A percentile compares a stretch with the other conserved stretches of the same genome.
Conservation (phyloP, 495 filamentous ascomycete species). For the Penicillium diatomitis region DNA sequence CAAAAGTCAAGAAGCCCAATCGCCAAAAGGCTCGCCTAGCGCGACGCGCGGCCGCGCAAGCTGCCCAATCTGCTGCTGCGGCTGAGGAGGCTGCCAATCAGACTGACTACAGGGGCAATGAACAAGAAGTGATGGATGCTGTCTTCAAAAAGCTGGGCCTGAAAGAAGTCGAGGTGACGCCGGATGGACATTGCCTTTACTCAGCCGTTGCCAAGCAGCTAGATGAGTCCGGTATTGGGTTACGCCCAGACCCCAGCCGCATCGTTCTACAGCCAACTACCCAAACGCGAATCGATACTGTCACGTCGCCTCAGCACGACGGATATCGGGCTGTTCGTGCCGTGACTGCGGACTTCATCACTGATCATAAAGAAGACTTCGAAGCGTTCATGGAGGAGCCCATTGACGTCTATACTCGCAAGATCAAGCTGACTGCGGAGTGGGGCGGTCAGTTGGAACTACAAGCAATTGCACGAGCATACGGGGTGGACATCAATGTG, state of each 20-base stretch:
- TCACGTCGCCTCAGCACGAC: constrained; percentile 32
- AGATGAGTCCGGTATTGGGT: constrained; percentile 29
- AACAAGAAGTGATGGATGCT: constrained; percentile 58
- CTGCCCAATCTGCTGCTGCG: constrained; percentile 56
- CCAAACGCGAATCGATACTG: constrained; percentile 35
- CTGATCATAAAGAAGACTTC: constrained; percentile 50
- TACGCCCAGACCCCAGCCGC: constrained; percentile 36
- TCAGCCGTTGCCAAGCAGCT: constrained; percentile 85
- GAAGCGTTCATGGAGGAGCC: constrained; percentile 74
- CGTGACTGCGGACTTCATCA: constrained; percentile 48
- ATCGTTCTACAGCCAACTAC: constrained; percentile 29
- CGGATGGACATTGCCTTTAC: constrained; percentile 96
- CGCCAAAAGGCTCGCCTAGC: constrained; percentile 86
- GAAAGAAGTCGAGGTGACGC: constrained; percentile 67
- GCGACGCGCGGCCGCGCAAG: constrained; percentile 74
- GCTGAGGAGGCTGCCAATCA: constrained; percentile 64
- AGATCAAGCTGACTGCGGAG: constrained; percentile 82
- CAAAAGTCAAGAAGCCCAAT: constrained; percentile 63
- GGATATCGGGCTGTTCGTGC: constrained; percentile 40
- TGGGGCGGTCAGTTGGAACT: constrained; percentile 95
- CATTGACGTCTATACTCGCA: constrained; percentile 60
- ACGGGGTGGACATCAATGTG: constrained; percentile 74
- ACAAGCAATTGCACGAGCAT: constrained; percentile 72
- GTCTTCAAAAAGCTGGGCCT: constrained; percentile 54
- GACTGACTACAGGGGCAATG: constrained; percentile 63